A percentile compares a stretch with the other conserved stretches of the same genome.
These are phyloP conservation scores for Hemerocallis citrina DNA, from an alignment of 106 monocot species.

Conservation along the genomic window DNA sequence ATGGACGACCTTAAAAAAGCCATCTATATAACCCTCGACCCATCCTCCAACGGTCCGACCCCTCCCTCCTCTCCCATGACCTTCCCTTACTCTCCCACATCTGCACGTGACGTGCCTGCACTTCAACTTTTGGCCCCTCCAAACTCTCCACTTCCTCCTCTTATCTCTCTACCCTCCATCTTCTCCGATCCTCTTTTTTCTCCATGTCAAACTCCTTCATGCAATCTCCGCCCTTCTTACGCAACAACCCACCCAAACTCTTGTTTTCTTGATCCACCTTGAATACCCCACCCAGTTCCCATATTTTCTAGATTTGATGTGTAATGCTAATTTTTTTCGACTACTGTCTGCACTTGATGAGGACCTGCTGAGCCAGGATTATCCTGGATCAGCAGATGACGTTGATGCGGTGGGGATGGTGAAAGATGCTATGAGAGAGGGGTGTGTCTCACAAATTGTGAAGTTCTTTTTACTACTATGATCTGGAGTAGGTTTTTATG, in stretches of 20 bases:
- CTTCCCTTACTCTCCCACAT: slow-evolving; percentile 42
- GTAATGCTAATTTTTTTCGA: slow-evolving; percentile 54
- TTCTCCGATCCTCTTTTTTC: slow-evolving; percentile 21
- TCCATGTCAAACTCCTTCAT: slow-evolving; percentile 26
- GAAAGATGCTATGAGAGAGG: slow-evolving; percentile 83
- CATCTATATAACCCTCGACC: slow-evolving; percentile 55
- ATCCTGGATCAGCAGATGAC: slow-evolving; percentile 55
- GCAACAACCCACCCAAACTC: slow-evolving; percentile 82
- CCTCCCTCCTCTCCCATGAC: slow-evolving; percentile 47
- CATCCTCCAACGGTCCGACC: too few relatives aligned
- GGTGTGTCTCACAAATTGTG: slow-evolving; percentile 70
- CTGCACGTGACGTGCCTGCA: slow-evolving; percentile 59
- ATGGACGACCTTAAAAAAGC: slow-evolving; percentile 96
- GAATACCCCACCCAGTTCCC: slow-evolving; percentile 73
- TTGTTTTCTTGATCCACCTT: slow-evolving; percentile 43
- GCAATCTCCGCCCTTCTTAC: slow-evolving; percentile 56
- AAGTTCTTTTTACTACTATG: slow-evolving; percentile 53
- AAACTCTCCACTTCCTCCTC: slow-evolving; percentile 48
- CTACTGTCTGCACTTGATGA: slow-evolving; percentile 63
- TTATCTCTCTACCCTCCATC: slow-evolving; percentile 29
- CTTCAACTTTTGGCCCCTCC: slow-evolving; percentile 91
- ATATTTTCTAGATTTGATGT: too few relatives aligned
- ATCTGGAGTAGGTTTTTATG: slow-evolving; percentile 38
- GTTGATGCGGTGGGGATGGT: slow-evolving; percentile 35
- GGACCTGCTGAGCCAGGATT: slow-evolving; percentile 75